These are phyloP conservation scores for Gnomoniopsis sp. DNA, from an alignment of 2,329 filamentous ascomycete genomes.

Conservation along the genomic window DNA sequence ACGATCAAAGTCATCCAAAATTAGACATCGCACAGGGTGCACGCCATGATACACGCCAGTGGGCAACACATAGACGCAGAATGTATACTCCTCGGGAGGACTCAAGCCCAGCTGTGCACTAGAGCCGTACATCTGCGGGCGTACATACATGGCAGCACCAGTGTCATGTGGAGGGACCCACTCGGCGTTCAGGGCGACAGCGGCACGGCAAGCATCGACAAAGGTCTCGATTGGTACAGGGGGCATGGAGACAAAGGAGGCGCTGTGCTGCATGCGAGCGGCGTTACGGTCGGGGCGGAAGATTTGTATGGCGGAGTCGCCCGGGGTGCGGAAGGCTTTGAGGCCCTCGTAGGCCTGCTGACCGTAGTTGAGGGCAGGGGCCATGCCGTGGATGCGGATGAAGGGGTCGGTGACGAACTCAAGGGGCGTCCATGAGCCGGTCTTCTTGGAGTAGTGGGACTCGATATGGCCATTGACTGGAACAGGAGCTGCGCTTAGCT, in stretches of 20 bases:
- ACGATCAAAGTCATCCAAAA: constrained; percentile 91
- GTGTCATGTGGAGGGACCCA: constrained; percentile 88
- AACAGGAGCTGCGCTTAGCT: not conserved
- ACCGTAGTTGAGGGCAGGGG: constrained; percentile 92
- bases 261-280: constrained; percentile 77
- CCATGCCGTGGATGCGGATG: constrained; percentile 90
- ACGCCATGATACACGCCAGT: constrained; percentile 93
- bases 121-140: constrained; percentile 83
- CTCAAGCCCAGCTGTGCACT: constrained; percentile 82
- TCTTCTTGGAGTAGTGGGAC: constrained; percentile 73
- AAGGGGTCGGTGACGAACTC: constrained; percentile 79
- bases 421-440: constrained; percentile 73
- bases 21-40: constrained; percentile 79
- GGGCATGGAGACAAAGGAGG: constrained; percentile 79
- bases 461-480: constrained; percentile 92
- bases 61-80: constrained; percentile 84
- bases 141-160: constrained; percentile 88
- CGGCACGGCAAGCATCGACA: constrained; percentile 70
- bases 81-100: constrained; percentile 88
- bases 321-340: constrained; percentile 84
- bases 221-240: constrained; percentile 75
- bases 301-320: constrained; percentile 68
- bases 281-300: constrained; percentile 90
- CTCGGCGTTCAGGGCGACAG: constrained; percentile 83
- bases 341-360: constrained; percentile 98